Conservation (phyloP, 331 rosid species). For the Ulmus americana region DNA sequence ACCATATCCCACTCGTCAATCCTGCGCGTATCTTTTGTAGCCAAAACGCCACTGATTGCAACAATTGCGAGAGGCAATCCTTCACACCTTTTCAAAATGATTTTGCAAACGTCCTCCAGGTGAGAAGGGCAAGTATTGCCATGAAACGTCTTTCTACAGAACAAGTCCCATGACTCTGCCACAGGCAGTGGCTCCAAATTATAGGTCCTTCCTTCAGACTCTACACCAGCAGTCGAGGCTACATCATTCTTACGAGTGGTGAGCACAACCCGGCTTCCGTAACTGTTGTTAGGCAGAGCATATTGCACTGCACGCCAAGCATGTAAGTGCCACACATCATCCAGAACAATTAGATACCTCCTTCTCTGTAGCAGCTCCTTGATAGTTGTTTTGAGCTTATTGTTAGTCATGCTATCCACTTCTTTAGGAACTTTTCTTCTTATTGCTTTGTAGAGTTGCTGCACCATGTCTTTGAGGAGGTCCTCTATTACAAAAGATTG, state of each 20-base stretch:
- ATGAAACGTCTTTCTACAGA: slow-evolving; percentile 26
- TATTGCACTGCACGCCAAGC: slow-evolving; percentile 28
- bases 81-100: slow-evolving; percentile 24
- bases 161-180: slow-evolving; percentile 25
- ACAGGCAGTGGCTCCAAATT: slow-evolving; percentile 23
- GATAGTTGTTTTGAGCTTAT: slow-evolving; percentile 20
- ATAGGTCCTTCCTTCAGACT: slow-evolving; percentile 15
- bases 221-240: slow-evolving; percentile 17
- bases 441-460: slow-evolving; percentile 22
- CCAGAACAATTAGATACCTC: slow-evolving; percentile 27
- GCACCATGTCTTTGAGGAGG: slow-evolving; percentile 26
- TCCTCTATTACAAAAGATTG: slow-evolving; percentile 24
- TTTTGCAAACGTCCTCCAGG: slow-evolving; percentile 23
- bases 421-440: slow-evolving; percentile 22
- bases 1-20: slow-evolving; percentile 39
- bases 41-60: slow-evolving; percentile 34
- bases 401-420: slow-evolving; percentile 15
- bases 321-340: slow-evolving; percentile 25
- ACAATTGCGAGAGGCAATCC: slow-evolving; percentile 37
- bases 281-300: slow-evolving; percentile 25
- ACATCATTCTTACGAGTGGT: slow-evolving; percentile 27
- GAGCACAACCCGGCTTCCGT: slow-evolving; percentile 27
- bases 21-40: slow-evolving; percentile 27
- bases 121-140: slow-evolving; percentile 20
- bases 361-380: slow-evolving; percentile 26